Evolutionary conservation across 345 rosid genomes (phyloP).

Genomic region (Passiflora organensis): DNA sequence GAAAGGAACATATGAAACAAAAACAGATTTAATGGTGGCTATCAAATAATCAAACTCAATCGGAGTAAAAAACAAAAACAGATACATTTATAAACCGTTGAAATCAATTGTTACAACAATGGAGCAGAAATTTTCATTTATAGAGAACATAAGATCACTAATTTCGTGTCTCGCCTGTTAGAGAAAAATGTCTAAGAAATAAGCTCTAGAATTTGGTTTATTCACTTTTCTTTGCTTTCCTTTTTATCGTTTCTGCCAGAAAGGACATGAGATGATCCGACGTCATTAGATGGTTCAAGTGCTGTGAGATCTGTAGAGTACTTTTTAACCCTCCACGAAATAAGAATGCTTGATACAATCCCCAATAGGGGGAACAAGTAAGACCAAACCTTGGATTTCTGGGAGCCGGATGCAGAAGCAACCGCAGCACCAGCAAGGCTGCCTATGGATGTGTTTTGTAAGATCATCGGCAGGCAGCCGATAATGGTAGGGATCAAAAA

Average conservation of each 20-base stretch:
- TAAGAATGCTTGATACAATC: slow-evolving; percentile 66
- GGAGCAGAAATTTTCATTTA: too few species aligned
- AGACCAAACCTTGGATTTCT: slow-evolving; percentile 60
- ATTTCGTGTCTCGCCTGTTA: too few species aligned
- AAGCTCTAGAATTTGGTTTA: slow-evolving; percentile 3
- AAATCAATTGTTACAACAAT: too few species aligned
- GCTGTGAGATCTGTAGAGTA: slow-evolving; percentile 50
- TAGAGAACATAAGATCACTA: too few species aligned
- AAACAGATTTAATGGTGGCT: too few species aligned
- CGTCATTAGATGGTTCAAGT: slow-evolving; percentile 19
- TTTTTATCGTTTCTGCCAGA: slow-evolving; percentile 9
- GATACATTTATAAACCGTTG: too few species aligned
- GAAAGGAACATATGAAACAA: too few species aligned
- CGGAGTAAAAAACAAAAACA: too few species aligned
- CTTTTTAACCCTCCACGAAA: slow-evolving; percentile 67
- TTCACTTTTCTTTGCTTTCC: slow-evolving; percentile 19
- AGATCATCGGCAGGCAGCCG: slow-evolving; percentile 88
- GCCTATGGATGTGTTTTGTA: slow-evolving; percentile 90
- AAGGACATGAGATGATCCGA: slow-evolving; percentile 16
- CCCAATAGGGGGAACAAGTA: slow-evolving; percentile 73
- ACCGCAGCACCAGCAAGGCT: slow-evolving; percentile 96
- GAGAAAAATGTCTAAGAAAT: too few species aligned
- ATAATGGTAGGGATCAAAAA: slow-evolving; percentile 77
- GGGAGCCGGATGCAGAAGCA: slow-evolving; percentile 57
- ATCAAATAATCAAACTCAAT: too few species aligned